Evolutionary conservation across 345 rosid species (phyloP), one percentile per base, ranked within the genome.

Genomic region (Gossypium ekmanianum): DNA sequence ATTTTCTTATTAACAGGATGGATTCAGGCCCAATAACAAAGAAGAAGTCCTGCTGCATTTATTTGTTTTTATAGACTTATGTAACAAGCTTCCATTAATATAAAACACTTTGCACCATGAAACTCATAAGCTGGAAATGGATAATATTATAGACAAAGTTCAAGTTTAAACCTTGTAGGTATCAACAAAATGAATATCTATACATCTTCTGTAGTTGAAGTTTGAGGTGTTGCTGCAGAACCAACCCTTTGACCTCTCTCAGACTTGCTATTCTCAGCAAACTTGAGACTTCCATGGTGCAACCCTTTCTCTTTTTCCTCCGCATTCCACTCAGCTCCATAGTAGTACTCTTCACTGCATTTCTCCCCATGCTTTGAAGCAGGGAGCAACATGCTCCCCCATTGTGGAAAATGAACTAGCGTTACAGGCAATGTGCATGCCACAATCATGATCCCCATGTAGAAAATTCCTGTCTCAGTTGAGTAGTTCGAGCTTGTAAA

Each of bases 381-480:
- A 20, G 85, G 79, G 29, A 84, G 81, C 8, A 89, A 86, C 90
- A 89, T 89, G 74, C 90, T 86, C 34, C 88, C 87, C 91, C 93
- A 87, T 18, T 89, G 90, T 3, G 90, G 91, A 58, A 87, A 87
- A 74, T 87, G 87, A 39, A 89, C 54, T 0, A 79, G 57, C 0
- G 80, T 17, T 44, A 86, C 85, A 3, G 86, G 88, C 34, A 87
- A 71, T 2, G 93, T 89, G 55, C 88, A 86, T 13, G 77, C 84
- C 44, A 86, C 84, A 7, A 86, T 86, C 89, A 87, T 86, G 4
- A 89, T 81, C 74, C 88, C 91, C 88, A 87, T 87, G 73, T 80
- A 76, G 12, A 81, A 62, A 63, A 87, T 51, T 41, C 88, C 88
- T 4, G 83, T n/a, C 10, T 83, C 85, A 0, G 88, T 82, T 20